A percentile compares a stretch with the other conserved stretches of the same genome.
Evolutionary conservation across 257 asterid species (phyloP).

Genomic region (Lycium ferocissimum): DNA sequence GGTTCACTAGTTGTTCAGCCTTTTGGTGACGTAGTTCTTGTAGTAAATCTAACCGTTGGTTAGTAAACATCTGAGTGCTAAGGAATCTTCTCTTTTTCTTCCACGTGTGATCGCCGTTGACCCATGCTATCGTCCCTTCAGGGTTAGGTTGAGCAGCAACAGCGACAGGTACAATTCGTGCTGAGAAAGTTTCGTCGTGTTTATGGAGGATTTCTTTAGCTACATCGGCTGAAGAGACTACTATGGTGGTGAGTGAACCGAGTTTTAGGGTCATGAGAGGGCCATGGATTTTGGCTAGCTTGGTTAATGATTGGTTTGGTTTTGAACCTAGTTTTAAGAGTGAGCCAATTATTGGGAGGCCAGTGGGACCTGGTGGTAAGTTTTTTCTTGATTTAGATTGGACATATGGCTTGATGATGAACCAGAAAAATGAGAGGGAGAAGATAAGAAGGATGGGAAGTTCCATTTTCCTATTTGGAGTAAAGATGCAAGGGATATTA

Average conservation of each 20-base stretch:
- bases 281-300: constrained; percentile 26
- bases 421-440: background rate
- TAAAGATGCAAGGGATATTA: background rate
- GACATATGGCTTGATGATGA: background rate
- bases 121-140: constrained; percentile 22
- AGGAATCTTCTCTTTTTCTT: constrained; percentile 2
- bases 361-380: constrained; percentile 30
- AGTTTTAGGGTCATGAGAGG: constrained; percentile 35
- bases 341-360: constrained; percentile 26
- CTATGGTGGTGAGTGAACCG: constrained; percentile 31
- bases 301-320: constrained; percentile 26
- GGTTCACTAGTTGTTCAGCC: constrained; percentile 5
- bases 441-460: background rate
- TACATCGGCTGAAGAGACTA: constrained; percentile 24
- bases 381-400: background rate
- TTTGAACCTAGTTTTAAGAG: constrained; percentile 19
- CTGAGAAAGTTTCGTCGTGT: constrained; percentile 34
- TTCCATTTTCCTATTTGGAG: background rate
- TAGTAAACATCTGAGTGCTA: constrained; percentile 4
- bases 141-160: constrained; percentile 3
- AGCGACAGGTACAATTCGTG: background rate
- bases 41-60: constrained; percentile 12
- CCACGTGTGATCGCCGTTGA: constrained; percentile 16
- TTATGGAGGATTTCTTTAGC: constrained; percentile 33
- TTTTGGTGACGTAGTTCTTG: constrained; percentile 16